Conservation (phyloP, 768 basidiomycete species). For the Mycena amicta region DNA sequence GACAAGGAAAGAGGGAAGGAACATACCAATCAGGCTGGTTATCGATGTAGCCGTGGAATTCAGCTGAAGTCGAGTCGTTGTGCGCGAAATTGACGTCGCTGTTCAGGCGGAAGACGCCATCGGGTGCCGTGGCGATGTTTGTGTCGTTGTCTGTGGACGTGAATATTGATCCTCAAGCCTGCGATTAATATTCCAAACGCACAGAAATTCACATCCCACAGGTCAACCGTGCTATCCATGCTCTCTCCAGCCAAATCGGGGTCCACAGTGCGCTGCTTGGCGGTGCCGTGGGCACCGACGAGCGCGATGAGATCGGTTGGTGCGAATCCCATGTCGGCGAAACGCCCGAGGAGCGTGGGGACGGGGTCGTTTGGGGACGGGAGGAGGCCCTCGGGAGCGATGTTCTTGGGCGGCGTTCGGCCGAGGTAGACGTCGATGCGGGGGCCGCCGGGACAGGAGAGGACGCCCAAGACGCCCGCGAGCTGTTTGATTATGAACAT, state of each 20-base stretch:
- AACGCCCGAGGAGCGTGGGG: not conserved
- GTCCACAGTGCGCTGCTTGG: not conserved
- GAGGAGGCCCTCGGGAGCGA: conserved; percentile 1
- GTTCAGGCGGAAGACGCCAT: conserved; percentile 7
- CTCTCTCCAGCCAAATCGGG: not conserved
- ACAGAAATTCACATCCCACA: not conserved
- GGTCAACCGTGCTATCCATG: not conserved
- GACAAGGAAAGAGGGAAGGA: not conserved
- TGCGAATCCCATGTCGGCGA: not conserved
- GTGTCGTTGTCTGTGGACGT: not conserved
- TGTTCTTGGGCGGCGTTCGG: conserved; percentile 7
- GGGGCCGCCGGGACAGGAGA: conserved; percentile 23
- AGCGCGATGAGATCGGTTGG: not conserved
- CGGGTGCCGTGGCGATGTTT: not conserved
- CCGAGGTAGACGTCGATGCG: conserved; percentile 16
- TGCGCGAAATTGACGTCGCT: conserved; percentile 17
- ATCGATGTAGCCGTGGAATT: conserved; percentile 16
- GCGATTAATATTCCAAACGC: too few species aligned
- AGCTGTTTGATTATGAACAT: not conserved
- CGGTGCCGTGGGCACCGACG: not conserved
- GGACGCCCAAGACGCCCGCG: conserved; percentile 17
- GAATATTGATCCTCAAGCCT: too few species aligned
- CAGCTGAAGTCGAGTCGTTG: conserved; percentile 4
- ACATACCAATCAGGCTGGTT: conserved; percentile 19
- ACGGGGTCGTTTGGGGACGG: not conserved